Evolutionary conservation across 805 yeast genomes (phyloP).

Genomic region (Cyberlindnera meyerae): DNA sequence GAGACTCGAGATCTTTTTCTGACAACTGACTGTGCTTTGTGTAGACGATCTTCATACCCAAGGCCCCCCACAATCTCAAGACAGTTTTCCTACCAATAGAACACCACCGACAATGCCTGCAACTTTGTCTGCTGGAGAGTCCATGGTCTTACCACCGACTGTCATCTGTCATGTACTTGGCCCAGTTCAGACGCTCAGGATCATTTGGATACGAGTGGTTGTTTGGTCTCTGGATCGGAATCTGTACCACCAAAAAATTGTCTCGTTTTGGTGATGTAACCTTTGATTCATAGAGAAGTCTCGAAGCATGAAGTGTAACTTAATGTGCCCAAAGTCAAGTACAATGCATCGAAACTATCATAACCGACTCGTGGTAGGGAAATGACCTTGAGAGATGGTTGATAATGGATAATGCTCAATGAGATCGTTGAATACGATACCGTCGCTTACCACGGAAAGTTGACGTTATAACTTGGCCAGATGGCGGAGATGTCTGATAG

Average conservation of each 20-base stretch:
- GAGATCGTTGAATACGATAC: slow-evolving; percentile 39
- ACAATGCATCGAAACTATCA: slow-evolving; percentile 55
- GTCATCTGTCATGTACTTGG: slow-evolving; percentile 37
- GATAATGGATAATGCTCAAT: slow-evolving; percentile 46
- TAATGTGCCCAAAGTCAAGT: slow-evolving; percentile 52
- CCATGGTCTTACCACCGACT: slow-evolving; percentile 43
- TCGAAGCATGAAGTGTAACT: slow-evolving; percentile 46
- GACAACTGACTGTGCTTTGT: slow-evolving; percentile 48
- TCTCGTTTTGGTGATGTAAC: slow-evolving; percentile 45
- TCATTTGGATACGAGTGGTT: slow-evolving; percentile 19
- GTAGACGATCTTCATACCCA: slow-evolving; percentile 65
- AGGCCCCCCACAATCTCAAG: slow-evolving; percentile 40
- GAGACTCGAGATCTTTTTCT: slow-evolving; percentile 27
- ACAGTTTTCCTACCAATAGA: slow-evolving; percentile 67
- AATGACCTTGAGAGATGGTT: slow-evolving; percentile 42
- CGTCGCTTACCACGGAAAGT: slow-evolving; percentile 38
- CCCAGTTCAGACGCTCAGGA: slow-evolving; percentile 34
- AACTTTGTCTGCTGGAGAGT: slow-evolving; percentile 50
- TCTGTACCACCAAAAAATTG: slow-evolving; percentile 31
- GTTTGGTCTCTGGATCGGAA: slow-evolving; percentile 31
- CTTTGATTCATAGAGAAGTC: slow-evolving; percentile 31
- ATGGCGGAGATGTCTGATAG: slow-evolving; percentile 42
- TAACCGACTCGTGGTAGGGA: slow-evolving; percentile 57
- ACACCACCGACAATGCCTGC: slow-evolving; percentile 75
- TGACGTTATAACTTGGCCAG: slow-evolving; percentile 54